Evolutionary conservation across 129 eudicot species (phyloP).

Genomic region (Silybum marianum): DNA sequence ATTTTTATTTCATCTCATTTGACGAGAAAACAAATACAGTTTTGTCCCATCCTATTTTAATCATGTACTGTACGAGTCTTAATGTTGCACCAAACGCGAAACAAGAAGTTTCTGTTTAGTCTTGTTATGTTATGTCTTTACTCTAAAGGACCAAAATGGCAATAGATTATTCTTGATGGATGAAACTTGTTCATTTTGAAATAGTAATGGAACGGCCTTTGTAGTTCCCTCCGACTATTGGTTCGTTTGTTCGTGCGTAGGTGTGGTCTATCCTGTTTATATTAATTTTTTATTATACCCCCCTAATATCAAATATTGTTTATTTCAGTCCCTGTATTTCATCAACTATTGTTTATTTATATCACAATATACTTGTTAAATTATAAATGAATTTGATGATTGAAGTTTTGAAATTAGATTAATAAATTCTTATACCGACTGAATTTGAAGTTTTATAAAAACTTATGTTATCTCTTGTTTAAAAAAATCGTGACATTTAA

Average conservation of each 20-base stretch:
- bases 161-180: neutral
- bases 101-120: neutral
- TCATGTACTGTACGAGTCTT: no score
- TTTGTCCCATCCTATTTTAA: neutral
- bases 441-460: no score
- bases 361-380: no score
- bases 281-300: neutral
- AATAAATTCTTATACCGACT: no score
- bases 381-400: no score
- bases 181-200: neutral
- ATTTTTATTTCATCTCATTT: neutral
- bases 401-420: no score
- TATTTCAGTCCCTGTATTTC: neutral
- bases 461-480: no score
- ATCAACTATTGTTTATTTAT: neutral
- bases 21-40: neutral
- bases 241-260: constrained; percentile 9
- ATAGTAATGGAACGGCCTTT: neutral
- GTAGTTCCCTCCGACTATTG: neutral
- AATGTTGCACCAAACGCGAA: neutral
- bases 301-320: neutral
- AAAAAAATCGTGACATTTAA: no score
- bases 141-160: neutral
- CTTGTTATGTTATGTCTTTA: neutral
- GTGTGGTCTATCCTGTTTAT: neutral